Base-by-base conservation (phyloP, 495 filamentous ascomycete species). In the Aspergillus biplanus region DNA sequence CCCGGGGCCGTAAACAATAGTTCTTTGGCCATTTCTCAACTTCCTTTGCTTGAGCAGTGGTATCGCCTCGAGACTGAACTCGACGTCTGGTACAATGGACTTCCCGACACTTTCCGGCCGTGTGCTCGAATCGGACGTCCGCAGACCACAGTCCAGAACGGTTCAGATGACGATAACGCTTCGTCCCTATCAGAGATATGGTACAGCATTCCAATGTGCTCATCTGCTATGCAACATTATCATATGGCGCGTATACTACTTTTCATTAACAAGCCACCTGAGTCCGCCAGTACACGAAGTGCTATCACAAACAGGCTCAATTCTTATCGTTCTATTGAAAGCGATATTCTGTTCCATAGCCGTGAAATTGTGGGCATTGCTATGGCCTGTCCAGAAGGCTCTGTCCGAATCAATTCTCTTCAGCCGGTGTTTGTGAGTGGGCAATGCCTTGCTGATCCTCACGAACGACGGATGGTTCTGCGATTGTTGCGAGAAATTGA, bases 201-300 rank as follows among this genome's bases (percentile, higher is more conserved):
- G 87, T 83, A 84, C 66, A 85, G 83, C 62, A 77, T 85, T 4
- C 82, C 86, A 3, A 86, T 88, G 80, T 88, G 85, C 73, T 83
- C 82, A 1, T 85, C 85, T 5, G 83, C 83, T 9, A 87, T 88
- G 84, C 86, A 88, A 67, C 80, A 80, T 62, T 89, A 86, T 66
- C 86, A 89, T 65, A 86, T 89, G 82, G 83, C 84, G 0, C 84
- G 83, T 49, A 87, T 87, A 34, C 75, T 88, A 47, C 73, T 89
- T 12, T 77, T 87, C 9, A 81, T 86, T 68, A 85, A 89, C 67
- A 86, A 86, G 62, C 86, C 87, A 18, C 82, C 85, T 37, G 80
- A 86, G 44, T 81, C 84, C 7, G 86, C 83, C 3, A 77, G 76
- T 57, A 74, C 77, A 13, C 75, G 78, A 27, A 80, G 76, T 35